A percentile compares a stretch with the other conserved stretches of the same genome.
These are phyloP conservation scores for Calamus simplicifolius DNA, from an alignment of 176 grass and related monocot species.

Conservation along the genomic window DNA sequence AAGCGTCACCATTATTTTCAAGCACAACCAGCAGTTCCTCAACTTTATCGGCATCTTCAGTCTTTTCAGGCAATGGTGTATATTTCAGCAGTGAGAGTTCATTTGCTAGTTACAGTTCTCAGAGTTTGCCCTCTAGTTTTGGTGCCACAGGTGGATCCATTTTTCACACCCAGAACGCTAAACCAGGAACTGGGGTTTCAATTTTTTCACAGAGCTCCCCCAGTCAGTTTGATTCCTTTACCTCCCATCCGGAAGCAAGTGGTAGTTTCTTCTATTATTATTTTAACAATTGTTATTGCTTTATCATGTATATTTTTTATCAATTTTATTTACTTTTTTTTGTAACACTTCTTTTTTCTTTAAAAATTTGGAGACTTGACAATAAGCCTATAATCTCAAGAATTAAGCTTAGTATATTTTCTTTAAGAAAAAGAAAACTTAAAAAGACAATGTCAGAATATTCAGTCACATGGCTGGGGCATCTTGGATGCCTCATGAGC, in stretches of 20 bases:
- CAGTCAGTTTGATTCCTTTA: conserved; percentile 1
- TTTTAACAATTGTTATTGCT: too few relatives aligned
- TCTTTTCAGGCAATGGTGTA: neutral
- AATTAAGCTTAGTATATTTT: too few relatives aligned
- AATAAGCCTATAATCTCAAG: too few relatives aligned
- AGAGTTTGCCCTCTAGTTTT: neutral
- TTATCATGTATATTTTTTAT: too few relatives aligned
- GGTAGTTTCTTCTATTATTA: too few relatives aligned
- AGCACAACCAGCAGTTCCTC: neutral
- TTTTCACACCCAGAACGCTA: neutral
- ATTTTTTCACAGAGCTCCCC: neutral
- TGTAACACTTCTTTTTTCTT: too few relatives aligned
- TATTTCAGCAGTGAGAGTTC: neutral
- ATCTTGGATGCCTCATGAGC: too few relatives aligned
- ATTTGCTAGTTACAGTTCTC: conserved; percentile 6
- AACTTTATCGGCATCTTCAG: neutral
- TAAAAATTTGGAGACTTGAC: too few relatives aligned
- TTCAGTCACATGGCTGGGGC: too few relatives aligned
- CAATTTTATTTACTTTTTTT: too few relatives aligned
- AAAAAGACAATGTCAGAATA: too few relatives aligned
- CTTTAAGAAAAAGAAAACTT: too few relatives aligned
- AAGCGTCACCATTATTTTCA: neutral
- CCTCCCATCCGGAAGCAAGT: neutral
- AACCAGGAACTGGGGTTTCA: neutral
- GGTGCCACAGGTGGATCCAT: neutral